These are phyloP conservation scores for Thalassiosira exigua DNA, from an alignment of 352 stramenopile species.

Conservation along the genomic window DNA sequence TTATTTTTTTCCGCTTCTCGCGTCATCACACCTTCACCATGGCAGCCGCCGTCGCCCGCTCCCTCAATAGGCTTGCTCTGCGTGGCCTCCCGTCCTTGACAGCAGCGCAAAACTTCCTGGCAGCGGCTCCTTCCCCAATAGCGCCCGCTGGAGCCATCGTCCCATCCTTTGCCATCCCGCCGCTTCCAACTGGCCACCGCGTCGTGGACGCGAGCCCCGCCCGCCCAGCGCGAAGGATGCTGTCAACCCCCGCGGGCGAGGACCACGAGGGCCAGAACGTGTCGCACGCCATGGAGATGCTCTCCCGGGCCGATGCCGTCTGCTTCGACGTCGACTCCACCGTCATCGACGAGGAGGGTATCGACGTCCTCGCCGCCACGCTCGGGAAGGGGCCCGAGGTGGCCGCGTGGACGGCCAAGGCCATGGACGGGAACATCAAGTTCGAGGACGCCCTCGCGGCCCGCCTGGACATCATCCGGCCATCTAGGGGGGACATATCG, in stretches of 20 bases:
- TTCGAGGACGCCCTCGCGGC: conserved; percentile 97
- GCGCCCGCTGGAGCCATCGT: not conserved
- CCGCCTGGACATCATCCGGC: conserved; percentile 95
- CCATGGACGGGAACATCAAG: conserved; percentile 97
- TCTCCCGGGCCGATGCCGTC: conserved; percentile 84
- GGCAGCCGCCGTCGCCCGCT: too few relatives aligned
- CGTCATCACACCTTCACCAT: too few relatives aligned
- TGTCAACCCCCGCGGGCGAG: not conserved
- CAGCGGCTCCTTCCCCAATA: not conserved
- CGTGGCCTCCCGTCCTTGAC: too few relatives aligned
- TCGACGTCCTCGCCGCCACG: conserved; percentile 97
- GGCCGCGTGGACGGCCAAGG: conserved; percentile 92
- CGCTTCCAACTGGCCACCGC: not conserved
- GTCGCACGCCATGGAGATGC: conserved; percentile 62
- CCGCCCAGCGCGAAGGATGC: too few relatives aligned
- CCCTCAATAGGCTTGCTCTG: too few relatives aligned
- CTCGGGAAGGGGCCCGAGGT: conserved; percentile 94
- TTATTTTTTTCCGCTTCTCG: too few relatives aligned
- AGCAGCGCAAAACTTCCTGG: too few relatives aligned
- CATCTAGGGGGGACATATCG: conserved; percentile 89
- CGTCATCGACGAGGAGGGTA: conserved; percentile 96
- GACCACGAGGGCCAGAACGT: conserved; percentile 64
- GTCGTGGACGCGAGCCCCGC: not conserved
- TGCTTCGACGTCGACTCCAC: conserved; percentile 98
- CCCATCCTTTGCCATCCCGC: conserved; percentile 8